Base-by-base conservation (phyloP, 805 yeast species). In the Yarrowia sp. region DNA sequence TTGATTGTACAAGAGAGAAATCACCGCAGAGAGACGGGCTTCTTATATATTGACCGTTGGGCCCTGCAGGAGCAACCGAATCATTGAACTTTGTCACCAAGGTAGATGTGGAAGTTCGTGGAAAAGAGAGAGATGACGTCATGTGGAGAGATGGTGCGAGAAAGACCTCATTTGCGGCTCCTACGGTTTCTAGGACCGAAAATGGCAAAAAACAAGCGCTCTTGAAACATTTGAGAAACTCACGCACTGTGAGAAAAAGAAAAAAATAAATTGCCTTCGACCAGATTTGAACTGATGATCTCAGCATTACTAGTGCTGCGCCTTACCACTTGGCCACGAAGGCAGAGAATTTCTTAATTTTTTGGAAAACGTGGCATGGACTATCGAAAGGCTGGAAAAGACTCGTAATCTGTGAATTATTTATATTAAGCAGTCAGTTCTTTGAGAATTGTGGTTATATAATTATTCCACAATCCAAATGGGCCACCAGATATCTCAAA, bases 291-390 rank as follows among this genome's bases (percentile, higher is more conserved):
- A 51, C 58, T 51, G 58, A 51, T 35, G 58, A 51, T 51, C 58
- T 51, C 58, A 13, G 58, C 58, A 51, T 51, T 51, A 51, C 58
- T 51, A 51, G 58, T 51, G 58, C 58, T 13, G 58, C 58, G 58
- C 58, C 58, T 51, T 51, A 51, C 58, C 58, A 51, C 58, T 51
- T 51, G 58, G 58, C 58, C 58, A 51, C 58, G 58, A 51, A 51
- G 58, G 58, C 58, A 6, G n/a, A 24, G 6, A 24, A 13, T 6
- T 33, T 24, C 8, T 24, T 33, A 3, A 2, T 10, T 4, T 10
- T 1, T 5, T 2, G 4, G 12, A 10, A 42, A 42, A 25, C 1
- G 4, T 16, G n/a, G 21, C n/a, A 21, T 5, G 2, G 1, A 12
- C 32, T 5, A 24, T 42, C 29, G 12, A 14, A 12, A 14, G 2